Evolutionary conservation across 2,329 filamentous ascomycete genomes (phyloP).

Genomic region (Fonsecaea pugnacius): DNA sequence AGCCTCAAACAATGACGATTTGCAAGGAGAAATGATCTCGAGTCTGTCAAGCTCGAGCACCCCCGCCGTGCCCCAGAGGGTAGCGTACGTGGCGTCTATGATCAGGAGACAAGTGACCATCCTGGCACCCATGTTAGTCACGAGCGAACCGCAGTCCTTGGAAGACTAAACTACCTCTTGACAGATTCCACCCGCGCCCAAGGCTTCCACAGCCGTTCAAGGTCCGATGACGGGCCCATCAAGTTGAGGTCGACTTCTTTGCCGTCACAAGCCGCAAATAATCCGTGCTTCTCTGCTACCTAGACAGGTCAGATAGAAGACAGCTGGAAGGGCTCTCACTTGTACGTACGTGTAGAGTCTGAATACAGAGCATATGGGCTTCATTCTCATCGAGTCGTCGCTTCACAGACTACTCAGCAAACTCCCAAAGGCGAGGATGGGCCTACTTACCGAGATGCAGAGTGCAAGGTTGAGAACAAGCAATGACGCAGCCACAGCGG

Average conservation of each 20-base stretch:
- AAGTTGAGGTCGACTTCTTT: not conserved
- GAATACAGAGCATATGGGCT: slow-evolving; percentile 21
- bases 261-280: slow-evolving; percentile 16
- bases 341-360: slow-evolving; percentile 13
- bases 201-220: slow-evolving; percentile 10
- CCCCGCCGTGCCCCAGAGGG: slow-evolving; percentile 5
- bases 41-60: slow-evolving; percentile 6
- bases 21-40: slow-evolving; percentile 12
- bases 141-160: too few relatives aligned
- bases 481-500: slow-evolving; percentile 5
- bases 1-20: slow-evolving; percentile 10
- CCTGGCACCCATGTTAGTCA: too few relatives aligned
- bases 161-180: not conserved
- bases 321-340: not conserved
- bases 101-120: slow-evolving; percentile 7
- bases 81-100: slow-evolving; percentile 13
- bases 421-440: too few relatives aligned
- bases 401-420: too few relatives aligned
- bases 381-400: slow-evolving; percentile 1
- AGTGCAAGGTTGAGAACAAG: slow-evolving; percentile 19
- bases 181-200: slow-evolving; percentile 16
- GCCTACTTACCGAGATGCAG: slow-evolving; percentile 6
- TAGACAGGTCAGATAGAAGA: not conserved
- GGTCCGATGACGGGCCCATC: slow-evolving; percentile 7
- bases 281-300: slow-evolving; percentile 16